These are phyloP conservation scores for Daldinia sp. DNA, from an alignment of 2,329 filamentous ascomycete genomes.

Conservation along the genomic window DNA sequence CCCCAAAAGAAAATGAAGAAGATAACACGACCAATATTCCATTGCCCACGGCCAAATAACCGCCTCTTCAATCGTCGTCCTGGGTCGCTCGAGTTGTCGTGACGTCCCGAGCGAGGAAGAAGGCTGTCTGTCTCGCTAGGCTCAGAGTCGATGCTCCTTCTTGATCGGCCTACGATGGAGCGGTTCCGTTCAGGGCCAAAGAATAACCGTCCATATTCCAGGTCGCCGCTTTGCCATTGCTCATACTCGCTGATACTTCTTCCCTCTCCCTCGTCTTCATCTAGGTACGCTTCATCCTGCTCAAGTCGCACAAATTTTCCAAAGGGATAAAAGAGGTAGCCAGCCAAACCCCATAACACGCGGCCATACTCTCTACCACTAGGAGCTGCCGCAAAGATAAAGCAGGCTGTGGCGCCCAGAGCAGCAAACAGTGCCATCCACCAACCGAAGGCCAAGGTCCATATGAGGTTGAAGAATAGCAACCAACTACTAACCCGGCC, in stretches of 20 bases:
- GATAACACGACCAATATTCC: conserved; percentile 93
- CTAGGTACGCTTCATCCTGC: conserved; percentile 91
- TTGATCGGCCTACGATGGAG: conserved; percentile 86
- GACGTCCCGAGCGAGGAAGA: conserved; percentile 72
- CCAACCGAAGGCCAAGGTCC: conserved; percentile 95
- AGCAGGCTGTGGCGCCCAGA: conserved; percentile 80
- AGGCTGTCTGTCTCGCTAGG: conserved; percentile 90
- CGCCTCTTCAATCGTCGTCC: conserved; percentile 75
- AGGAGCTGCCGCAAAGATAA: conserved; percentile 80
- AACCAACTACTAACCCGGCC: conserved; percentile 87
- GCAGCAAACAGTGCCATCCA: conserved; percentile 87
- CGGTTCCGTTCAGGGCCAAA: conserved; percentile 85
- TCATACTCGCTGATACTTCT: conserved; percentile 98
- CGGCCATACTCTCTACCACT: conserved; percentile 88
- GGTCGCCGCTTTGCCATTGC: conserved; percentile 97
- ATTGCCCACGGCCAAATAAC: conserved; percentile 93
- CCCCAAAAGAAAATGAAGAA: conserved; percentile 98
- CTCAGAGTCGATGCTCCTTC: conserved; percentile 88
- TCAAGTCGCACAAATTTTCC: conserved; percentile 95
- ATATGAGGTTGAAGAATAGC: conserved; percentile 87
- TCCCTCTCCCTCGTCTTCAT: conserved; percentile 95
- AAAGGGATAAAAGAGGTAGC: conserved; percentile 95
- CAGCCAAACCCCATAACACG: conserved; percentile 84
- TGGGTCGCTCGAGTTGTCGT: conserved; percentile 59
- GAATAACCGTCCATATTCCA: conserved; percentile 95